Evolutionary conservation across 2,329 filamentous ascomycete genomes (phyloP).

Genomic region (Epichloe baconii): DNA sequence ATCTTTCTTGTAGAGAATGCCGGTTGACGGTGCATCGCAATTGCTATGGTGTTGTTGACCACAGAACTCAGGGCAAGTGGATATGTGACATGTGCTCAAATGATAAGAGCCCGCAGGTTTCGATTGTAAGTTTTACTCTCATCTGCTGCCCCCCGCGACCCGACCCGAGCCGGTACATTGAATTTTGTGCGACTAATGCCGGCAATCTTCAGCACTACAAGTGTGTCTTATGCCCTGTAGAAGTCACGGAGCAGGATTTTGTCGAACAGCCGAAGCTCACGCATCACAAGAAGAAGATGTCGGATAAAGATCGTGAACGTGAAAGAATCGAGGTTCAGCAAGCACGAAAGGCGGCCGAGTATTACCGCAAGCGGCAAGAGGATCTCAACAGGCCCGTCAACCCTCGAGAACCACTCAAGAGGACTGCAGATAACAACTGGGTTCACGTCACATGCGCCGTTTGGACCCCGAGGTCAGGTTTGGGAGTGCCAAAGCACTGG

Average conservation of each 20-base stretch:
- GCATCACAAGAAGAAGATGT: constrained; percentile 67
- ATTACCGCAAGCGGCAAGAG: constrained; percentile 70
- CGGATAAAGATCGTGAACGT: constrained; percentile 79
- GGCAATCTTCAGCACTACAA: constrained; percentile 51
- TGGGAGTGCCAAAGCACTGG: constrained; percentile 67
- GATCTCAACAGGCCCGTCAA: constrained; percentile 70
- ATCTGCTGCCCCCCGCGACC: neutral
- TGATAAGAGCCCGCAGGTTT: constrained; percentile 81
- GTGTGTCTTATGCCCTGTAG: constrained; percentile 82
- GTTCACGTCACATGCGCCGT: constrained; percentile 89
- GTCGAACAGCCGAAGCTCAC: constrained; percentile 51
- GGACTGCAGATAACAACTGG: constrained; percentile 95
- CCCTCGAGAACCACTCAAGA: constrained; percentile 83
- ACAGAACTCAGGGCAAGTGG: constrained; percentile 68
- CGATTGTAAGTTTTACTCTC: constrained; percentile 51
- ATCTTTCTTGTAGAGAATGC: constrained; percentile 74
- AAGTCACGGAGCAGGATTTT: constrained; percentile 68
- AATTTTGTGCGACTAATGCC: constrained; percentile 15
- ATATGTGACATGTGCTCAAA: constrained; percentile 92
- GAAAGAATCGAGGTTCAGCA: constrained; percentile 78
- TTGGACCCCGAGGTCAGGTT: constrained; percentile 90
- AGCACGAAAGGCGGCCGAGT: constrained; percentile 64
- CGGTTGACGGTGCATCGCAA: constrained; percentile 80
- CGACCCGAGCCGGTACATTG: neutral
- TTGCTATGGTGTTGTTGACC: constrained; percentile 76